Conservation (phyloP, 345 rosid genomes). For the Camelina neglecta region DNA sequence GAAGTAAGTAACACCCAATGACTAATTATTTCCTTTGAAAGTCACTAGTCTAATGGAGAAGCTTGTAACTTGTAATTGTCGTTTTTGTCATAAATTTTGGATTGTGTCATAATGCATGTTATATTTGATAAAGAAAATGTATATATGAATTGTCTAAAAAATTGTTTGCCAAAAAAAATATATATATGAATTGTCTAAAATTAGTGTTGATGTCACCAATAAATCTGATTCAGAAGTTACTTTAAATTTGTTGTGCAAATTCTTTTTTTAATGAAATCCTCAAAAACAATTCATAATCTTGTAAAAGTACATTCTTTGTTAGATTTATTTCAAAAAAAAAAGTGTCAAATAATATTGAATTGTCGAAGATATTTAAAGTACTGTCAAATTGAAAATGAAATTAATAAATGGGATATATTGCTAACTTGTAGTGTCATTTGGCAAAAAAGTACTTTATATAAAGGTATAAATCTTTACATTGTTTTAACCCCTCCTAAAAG, state of each 20-base stretch:
- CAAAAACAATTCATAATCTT: background rate
- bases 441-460: background rate
- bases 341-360: background rate
- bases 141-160: background rate
- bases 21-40: background rate
- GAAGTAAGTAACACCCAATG: conserved; percentile 19
- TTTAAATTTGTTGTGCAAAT: background rate
- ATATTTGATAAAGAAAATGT: background rate
- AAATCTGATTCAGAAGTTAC: background rate
- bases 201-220: background rate
- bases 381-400: background rate
- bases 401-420: background rate
- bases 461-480: background rate
- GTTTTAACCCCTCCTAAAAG: background rate
- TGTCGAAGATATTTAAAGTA: background rate
- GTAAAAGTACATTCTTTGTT: background rate
- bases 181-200: no score
- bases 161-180: no score
- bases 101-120: background rate
- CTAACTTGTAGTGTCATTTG: conserved; percentile 4
- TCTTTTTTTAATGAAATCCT: background rate
- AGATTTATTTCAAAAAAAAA: background rate
- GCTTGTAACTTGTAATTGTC: background rate
- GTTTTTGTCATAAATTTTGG: background rate
- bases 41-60: background rate